Evolutionary conservation across 73 alveolate genomes (phyloP), one percentile per base, ranked within the genome.

Genomic region (Stentor roeselii): DNA sequence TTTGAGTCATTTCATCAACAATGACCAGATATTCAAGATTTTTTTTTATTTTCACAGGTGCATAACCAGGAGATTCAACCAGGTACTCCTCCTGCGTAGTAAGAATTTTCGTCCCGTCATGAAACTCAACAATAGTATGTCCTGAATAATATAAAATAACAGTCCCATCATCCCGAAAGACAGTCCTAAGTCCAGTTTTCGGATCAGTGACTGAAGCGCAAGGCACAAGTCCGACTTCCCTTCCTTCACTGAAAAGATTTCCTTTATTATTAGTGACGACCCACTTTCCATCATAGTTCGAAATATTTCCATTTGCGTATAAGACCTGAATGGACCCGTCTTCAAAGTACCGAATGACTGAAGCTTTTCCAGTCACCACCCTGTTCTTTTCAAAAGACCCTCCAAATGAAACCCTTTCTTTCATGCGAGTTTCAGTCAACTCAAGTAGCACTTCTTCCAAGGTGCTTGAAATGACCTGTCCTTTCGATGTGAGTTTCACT

Each of bases 121-220:
- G 78, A 84, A 91, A 97, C 89, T 90, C 92, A 36, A 95, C 87
- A 88, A 86, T 89, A 35, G 83, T 76, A n/a, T 92, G 75, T 42
- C 90, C 93, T 85, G 95, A 94, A 1, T 88, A 80, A 83, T 90
- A 92, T 78, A 77, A 77, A 36, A 95, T 90, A 60, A 93, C 85
- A 50, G 90, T 90, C 3, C 91, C 98, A 84, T 95, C 98, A 82
- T 95, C 99, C 86, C 98, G 87, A 61, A 93, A 76, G 94, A 90
- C 88, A 61, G 93, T 93, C 60, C 91, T 92, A 4, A 97, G 92
- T 60, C 84, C 89, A 36, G 97, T 90, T 40, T 87, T 95, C 6
- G 95, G 91, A 85, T 94, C 97, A 87, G 97, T 94, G 78, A 93
- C 93, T 38, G 90, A 87, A 27, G 98, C 95, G 11, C 95, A 92